These are phyloP conservation scores for Sideroxylon spinosum DNA, from an alignment of 179 eudicot genomes.

Conservation along the genomic window DNA sequence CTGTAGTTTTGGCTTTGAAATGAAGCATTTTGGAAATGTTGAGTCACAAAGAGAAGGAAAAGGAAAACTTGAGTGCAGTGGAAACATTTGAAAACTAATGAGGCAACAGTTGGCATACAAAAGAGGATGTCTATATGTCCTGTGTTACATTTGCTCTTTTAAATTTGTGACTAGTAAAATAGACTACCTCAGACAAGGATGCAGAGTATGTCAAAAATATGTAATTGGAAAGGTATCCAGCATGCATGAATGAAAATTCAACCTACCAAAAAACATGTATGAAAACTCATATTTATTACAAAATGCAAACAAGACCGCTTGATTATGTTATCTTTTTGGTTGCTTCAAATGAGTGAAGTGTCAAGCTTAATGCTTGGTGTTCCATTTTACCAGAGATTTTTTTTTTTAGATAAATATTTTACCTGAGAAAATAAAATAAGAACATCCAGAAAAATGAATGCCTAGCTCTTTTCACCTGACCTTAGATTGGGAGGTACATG, in stretches of 20 bases:
- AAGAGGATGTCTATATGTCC: not conserved
- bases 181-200: too few relatives aligned
- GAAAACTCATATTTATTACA: not conserved
- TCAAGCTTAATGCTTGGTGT: not conserved
- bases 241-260: not conserved
- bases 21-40: not conserved
- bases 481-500: too few relatives aligned
- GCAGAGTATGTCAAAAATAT: too few relatives aligned
- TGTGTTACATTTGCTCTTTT: not conserved
- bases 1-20: not conserved
- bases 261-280: too few relatives aligned
- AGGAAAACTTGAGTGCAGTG: not conserved
- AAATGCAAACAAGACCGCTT: not conserved
- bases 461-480: too few relatives aligned
- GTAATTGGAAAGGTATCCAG: not conserved
- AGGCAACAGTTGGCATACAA: not conserved
- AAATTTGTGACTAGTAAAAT: not conserved
- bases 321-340: not conserved
- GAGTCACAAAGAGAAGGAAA: not conserved
- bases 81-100: not conserved
- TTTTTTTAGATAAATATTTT: too few relatives aligned
- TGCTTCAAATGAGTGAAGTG: not conserved
- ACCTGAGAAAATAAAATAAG: too few relatives aligned
- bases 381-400: not conserved
- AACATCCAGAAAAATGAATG: too few relatives aligned